Conservation (phyloP, 805 yeast species). For the Teunomyces aglyptinius region DNA sequence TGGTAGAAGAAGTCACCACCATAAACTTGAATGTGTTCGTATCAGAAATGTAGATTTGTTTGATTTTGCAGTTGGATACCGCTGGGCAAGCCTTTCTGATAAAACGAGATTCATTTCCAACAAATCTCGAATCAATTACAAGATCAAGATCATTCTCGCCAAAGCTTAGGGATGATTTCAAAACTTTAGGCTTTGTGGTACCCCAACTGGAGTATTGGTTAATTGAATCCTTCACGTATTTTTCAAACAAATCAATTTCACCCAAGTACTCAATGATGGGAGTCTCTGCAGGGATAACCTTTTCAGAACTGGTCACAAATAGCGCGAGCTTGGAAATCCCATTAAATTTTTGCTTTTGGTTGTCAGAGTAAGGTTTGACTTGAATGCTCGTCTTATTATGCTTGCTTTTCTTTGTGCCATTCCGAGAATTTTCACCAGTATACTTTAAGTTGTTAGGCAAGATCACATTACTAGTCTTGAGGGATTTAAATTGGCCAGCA, state of each 20-base stretch:
- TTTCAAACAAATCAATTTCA: constrained; percentile 62
- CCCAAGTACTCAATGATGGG: constrained; percentile 67
- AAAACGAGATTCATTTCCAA: constrained; percentile 75
- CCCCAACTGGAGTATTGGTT: constrained; percentile 81
- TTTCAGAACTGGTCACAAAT: constrained; percentile 29
- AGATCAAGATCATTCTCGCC: constrained; percentile 49
- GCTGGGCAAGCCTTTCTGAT: constrained; percentile 65
- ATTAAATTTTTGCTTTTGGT: constrained; percentile 53
- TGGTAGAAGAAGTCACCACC: constrained; percentile 53
- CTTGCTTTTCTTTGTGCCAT: constrained; percentile 17
- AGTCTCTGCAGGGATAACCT: constrained; percentile 43
- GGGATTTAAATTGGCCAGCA: constrained; percentile 22
- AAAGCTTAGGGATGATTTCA: constrained; percentile 18
- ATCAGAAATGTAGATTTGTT: constrained; percentile 46
- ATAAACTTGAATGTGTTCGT: constrained; percentile 46
- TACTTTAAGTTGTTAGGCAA: constrained; percentile 35
- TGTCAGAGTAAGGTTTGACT: constrained; percentile 61
- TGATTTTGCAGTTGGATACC: constrained; percentile 68
- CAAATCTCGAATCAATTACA: constrained; percentile 74
- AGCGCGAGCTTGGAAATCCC: constrained; percentile 74
- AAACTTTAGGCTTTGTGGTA: constrained; percentile 49
- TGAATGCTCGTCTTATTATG: constrained; percentile 32
- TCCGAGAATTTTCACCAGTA: constrained; percentile 32
- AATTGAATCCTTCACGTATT: constrained; percentile 59
- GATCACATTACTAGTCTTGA: constrained; percentile 29